Percentiles rank a stretch among this genome's conserved stretches.
Evolutionary conservation across 2,329 filamentous ascomycete genomes (phyloP).

Genomic region (Penicillium sp.): DNA sequence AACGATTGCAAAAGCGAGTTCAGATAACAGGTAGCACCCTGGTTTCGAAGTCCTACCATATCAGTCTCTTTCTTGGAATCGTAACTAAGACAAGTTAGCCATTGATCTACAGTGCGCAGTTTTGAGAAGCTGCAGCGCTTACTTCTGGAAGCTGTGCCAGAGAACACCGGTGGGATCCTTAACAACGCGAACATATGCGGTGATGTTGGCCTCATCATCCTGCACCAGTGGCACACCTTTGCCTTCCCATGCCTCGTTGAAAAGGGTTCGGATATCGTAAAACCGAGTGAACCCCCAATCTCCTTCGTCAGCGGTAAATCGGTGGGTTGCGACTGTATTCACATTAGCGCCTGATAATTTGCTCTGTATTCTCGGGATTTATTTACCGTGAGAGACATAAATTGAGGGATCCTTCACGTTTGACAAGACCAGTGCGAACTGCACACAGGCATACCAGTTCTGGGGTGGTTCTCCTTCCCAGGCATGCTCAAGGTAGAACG

Average conservation of each 20-base stretch:
- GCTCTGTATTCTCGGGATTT: background rate
- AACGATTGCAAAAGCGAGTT: slow-evolving; percentile 83
- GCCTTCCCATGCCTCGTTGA: slow-evolving; percentile 74
- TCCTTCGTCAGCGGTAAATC: slow-evolving; percentile 93
- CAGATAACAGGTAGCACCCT: slow-evolving; percentile 88
- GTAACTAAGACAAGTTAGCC: slow-evolving; percentile 60
- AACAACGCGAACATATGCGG: slow-evolving; percentile 50
- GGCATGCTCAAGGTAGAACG: slow-evolving; percentile 94
- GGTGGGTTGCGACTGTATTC: slow-evolving; percentile 72
- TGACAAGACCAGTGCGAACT: slow-evolving; percentile 92
- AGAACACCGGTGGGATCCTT: slow-evolving; percentile 52
- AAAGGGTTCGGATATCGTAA: slow-evolving; percentile 81
- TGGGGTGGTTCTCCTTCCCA: slow-evolving; percentile 77
- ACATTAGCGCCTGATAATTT: background rate
- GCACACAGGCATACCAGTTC: slow-evolving; percentile 94
- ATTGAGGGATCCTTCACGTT: slow-evolving; percentile 91
- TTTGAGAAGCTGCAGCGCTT: slow-evolving; percentile 11
- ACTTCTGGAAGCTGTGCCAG: slow-evolving; percentile 51
- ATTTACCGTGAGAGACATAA: slow-evolving; percentile 68
- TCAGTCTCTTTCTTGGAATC: slow-evolving; percentile 99
- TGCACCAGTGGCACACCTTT: slow-evolving; percentile 57
- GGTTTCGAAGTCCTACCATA: slow-evolving; percentile 94
- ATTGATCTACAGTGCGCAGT: slow-evolving; percentile 24
- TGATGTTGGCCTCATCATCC: slow-evolving; percentile 49
- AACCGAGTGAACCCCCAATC: slow-evolving; percentile 99